Conservation (phyloP, 352 stramenopile species). For the Phytopythium mirpurense region DNA sequence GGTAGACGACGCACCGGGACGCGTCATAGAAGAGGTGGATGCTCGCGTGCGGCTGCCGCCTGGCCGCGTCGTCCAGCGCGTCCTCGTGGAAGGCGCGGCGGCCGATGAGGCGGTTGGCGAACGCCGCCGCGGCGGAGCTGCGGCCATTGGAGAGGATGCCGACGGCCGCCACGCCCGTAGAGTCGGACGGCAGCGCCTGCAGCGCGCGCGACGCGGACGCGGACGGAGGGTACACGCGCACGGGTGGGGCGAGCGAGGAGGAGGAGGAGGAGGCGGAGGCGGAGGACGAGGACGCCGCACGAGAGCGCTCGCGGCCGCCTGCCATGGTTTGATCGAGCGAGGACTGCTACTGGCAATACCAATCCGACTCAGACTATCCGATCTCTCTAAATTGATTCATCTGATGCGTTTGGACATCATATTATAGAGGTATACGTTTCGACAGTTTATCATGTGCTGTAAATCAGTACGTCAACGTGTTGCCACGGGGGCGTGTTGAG, state of each 20-base stretch:
- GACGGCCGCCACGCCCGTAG: constrained; percentile 37
- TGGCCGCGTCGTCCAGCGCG: constrained; percentile 5
- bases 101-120: constrained; percentile 63
- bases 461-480: no score
- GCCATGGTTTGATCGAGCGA: background rate
- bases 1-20: constrained; percentile 34
- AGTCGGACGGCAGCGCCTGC: constrained; percentile 36
- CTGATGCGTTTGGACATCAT: no score
- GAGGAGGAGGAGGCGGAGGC: background rate
- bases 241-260: constrained; percentile 10
- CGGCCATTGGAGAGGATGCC: constrained; percentile 39
- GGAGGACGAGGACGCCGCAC: background rate
- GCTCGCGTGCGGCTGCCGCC: constrained; percentile 17
- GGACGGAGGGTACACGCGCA: constrained; percentile 54
- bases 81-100: constrained; percentile 38
- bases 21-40: constrained; percentile 63
- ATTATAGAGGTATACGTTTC: no score
- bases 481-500: no score
- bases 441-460: no score
- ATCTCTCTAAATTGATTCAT: no score
- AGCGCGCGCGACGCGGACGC: constrained; percentile 12
- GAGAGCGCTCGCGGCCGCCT: background rate
- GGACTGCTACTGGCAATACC: no score
- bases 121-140: constrained; percentile 29
- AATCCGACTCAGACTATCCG: no score